These are phyloP conservation scores for Phaeophleospora eucalypticola DNA, from an alignment of 2,329 filamentous ascomycete species.

Conservation along the genomic window DNA sequence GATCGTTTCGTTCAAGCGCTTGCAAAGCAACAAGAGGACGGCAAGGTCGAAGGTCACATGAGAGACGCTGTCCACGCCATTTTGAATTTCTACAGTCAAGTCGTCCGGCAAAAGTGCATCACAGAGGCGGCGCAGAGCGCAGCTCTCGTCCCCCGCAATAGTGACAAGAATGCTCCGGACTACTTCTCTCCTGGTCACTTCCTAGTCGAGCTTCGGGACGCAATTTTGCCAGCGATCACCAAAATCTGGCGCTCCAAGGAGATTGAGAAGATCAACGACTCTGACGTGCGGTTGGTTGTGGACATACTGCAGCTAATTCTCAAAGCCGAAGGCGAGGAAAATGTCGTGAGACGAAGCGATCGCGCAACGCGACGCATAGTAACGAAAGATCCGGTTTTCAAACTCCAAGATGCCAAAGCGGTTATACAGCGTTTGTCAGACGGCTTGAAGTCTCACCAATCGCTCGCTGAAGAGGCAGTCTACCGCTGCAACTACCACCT, in stretches of 20 bases:
- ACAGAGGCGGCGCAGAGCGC: constrained; percentile 68
- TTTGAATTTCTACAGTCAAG: constrained; percentile 71
- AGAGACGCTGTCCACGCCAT: constrained; percentile 66
- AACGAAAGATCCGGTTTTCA: constrained; percentile 49
- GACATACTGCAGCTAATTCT: constrained; percentile 78
- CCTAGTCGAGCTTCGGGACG: constrained; percentile 77
- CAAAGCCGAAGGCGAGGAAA: constrained; percentile 69
- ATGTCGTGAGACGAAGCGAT: constrained; percentile 60
- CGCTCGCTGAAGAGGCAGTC: constrained; percentile 71
- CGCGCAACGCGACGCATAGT: constrained; percentile 49
- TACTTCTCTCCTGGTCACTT: constrained; percentile 70
- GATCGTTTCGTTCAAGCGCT: constrained; percentile 26
- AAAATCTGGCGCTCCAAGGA: constrained; percentile 82
- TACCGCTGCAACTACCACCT: constrained; percentile 72
- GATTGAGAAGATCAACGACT: constrained; percentile 73
- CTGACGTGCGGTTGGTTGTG: constrained; percentile 73
- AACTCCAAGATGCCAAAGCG: constrained; percentile 44
- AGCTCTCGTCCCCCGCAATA: constrained; percentile 34
- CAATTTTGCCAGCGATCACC: constrained; percentile 70
- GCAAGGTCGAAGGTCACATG: constrained; percentile 12
- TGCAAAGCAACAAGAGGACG: constrained; percentile 40
- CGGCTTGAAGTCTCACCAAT: constrained; percentile 50
- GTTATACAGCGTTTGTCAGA: constrained; percentile 41
- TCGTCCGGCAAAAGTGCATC: constrained; percentile 74
- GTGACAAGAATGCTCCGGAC: constrained; percentile 48